Evolutionary conservation across 1,139 yeast species (phyloP).

Genomic region (Geotrichum klebahnii): DNA sequence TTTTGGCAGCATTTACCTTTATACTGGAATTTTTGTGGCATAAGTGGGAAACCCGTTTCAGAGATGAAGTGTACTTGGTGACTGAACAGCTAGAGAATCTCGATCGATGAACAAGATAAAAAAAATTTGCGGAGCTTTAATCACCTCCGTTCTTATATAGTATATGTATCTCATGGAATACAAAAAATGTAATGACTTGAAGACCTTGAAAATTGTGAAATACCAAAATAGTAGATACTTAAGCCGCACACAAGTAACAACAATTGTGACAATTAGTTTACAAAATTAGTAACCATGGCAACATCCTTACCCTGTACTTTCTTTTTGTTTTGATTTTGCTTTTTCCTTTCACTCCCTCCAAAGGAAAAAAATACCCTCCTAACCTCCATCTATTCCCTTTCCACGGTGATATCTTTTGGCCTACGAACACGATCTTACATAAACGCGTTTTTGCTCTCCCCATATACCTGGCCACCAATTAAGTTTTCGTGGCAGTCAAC

Average conservation of each 20-base stretch:
- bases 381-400: constrained; percentile 11
- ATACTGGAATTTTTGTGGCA: constrained; percentile 20
- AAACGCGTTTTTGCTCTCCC: constrained; percentile 9
- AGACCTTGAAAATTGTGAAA: no score
- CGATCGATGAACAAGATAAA: constrained; percentile 19
- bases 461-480: not conserved
- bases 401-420: constrained; percentile 4
- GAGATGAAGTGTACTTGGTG: constrained; percentile 38
- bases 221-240: not conserved
- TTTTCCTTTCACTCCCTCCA: not conserved
- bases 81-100: constrained; percentile 38
- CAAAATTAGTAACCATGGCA: constrained; percentile 1
- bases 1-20: constrained; percentile 20
- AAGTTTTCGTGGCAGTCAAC: not conserved
- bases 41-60: constrained; percentile 26
- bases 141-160: not conserved
- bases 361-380: constrained; percentile 12
- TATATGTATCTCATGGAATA: not conserved
- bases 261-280: not conserved
- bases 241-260: not conserved
- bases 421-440: constrained; percentile 6
- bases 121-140: not conserved
- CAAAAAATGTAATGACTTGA: no score
- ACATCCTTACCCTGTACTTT: constrained; percentile 13
- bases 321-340: constrained; percentile 10